Evolutionary conservation across 352 stramenopile species (phyloP).

Genomic region (Pythium periplocum): DNA sequence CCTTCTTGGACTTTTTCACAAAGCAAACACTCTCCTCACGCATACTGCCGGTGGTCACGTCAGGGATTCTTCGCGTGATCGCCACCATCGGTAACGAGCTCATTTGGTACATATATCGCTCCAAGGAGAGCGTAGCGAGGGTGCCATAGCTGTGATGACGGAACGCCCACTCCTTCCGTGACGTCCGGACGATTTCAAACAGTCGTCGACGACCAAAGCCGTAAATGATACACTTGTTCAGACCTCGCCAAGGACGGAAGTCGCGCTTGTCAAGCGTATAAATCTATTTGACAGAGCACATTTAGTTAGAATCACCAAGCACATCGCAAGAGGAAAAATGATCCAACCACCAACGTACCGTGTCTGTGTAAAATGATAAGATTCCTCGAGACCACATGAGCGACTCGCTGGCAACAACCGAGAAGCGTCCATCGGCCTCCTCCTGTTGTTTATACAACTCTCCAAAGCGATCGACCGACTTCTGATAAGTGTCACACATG

Average conservation of each 20-base stretch:
- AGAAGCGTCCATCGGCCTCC: constrained; percentile 33
- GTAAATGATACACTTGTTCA: constrained; percentile 71
- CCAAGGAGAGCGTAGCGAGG: constrained; percentile 58
- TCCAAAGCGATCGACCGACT: constrained; percentile 61
- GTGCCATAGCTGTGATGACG: constrained; percentile 50
- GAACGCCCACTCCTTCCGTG: constrained; percentile 69
- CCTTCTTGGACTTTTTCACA: constrained; percentile 70
- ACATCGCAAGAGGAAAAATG: neutral
- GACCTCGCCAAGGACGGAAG: constrained; percentile 51
- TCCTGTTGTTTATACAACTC: constrained; percentile 52
- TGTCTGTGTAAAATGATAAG: constrained; percentile 78
- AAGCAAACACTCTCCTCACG: constrained; percentile 77
- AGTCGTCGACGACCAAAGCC: constrained; percentile 71
- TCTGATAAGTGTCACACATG: constrained; percentile 69
- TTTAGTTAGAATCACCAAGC: neutral
- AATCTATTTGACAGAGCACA: constrained; percentile 20
- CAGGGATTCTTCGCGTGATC: constrained; percentile 56
- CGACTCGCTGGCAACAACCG: constrained; percentile 68
- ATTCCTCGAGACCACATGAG: constrained; percentile 68
- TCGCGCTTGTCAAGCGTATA: constrained; percentile 79
- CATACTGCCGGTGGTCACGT: constrained; percentile 41
- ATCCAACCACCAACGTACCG: constrained; percentile 19
- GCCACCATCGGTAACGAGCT: constrained; percentile 71
- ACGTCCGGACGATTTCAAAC: constrained; percentile 72
- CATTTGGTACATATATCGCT: constrained; percentile 65